A percentile compares a stretch with the other conserved stretches of the same genome.
These are phyloP conservation scores for Podospora pseudoanserina DNA, from an alignment of 495 filamentous ascomycete species.

Conservation along the genomic window DNA sequence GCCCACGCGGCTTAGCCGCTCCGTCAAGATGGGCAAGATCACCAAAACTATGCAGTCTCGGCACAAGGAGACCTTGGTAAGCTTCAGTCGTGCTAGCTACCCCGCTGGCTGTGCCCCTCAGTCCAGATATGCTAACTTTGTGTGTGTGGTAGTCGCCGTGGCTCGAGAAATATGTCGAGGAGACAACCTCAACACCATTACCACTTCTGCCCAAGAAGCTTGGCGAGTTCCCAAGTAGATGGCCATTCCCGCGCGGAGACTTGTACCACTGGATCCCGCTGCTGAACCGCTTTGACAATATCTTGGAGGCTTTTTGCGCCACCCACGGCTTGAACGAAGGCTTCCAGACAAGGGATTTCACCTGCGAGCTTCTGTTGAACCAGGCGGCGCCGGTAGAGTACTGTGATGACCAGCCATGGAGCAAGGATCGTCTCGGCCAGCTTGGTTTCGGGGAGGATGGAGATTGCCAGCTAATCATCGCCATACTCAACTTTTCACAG, in stretches of 20 bases:
- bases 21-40: conserved; percentile 84
- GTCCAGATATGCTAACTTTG: conserved; percentile 10
- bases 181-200: conserved; percentile 64
- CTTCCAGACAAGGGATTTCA: conserved; percentile 74
- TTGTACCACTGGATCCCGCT: conserved; percentile 97
- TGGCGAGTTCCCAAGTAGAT: conserved; percentile 73
- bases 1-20: conserved; percentile 52
- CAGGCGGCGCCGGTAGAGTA: conserved; percentile 43
- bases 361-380: conserved; percentile 55
- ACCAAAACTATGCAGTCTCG: conserved; percentile 89
- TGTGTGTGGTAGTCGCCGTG: conserved; percentile 66
- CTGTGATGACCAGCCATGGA: conserved; percentile 38
- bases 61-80: conserved; percentile 91
- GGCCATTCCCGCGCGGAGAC: conserved; percentile 96
- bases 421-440: conserved; percentile 47
- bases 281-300: conserved; percentile 87
- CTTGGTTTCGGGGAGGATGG: conserved; percentile 67
- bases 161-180: conserved; percentile 70
- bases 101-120: conserved; percentile 10
- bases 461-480: conserved; percentile 73
- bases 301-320: conserved; percentile 75
- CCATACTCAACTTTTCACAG: conserved; percentile 76
- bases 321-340: conserved; percentile 78
- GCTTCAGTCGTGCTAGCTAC: conserved; percentile 28
- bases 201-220: conserved; percentile 74